phyloP scores from a whole-genome alignment of 176 grass and related monocot species.

The Tillandsia fasciculata region DNA sequence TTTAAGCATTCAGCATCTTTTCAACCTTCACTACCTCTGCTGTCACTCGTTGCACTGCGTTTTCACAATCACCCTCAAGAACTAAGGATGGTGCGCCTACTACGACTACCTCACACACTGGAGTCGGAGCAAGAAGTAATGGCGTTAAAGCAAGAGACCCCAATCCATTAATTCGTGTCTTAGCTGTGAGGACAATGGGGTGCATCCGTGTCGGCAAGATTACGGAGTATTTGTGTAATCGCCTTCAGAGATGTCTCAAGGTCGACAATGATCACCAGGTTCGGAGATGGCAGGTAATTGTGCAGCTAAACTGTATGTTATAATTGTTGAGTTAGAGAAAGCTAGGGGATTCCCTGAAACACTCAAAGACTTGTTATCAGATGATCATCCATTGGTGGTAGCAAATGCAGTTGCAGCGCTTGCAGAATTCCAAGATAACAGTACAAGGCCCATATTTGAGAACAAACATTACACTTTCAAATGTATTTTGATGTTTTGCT shows the following conservation, averaged over 20 bases:
- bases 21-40: no score
- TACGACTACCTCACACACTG: no score
- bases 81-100: no score
- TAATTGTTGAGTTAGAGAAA: slow-evolving; percentile 93
- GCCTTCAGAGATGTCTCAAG: slow-evolving; percentile 99
- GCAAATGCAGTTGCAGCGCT: slow-evolving; percentile 99
- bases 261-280: slow-evolving; percentile 97
- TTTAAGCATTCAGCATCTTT: no score
- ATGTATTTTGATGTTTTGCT: no score
- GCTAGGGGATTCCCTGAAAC: slow-evolving; percentile 92
- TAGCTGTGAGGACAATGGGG: slow-evolving; percentile 99
- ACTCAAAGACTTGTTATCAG: slow-evolving; percentile 90
- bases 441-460: slow-evolving; percentile 71
- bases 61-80: no score
- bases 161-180: slow-evolving; percentile 93
- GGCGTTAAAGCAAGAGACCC: no score
- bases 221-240: slow-evolving; percentile 96
- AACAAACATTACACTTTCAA: slow-evolving; percentile 91
- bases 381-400: slow-evolving; percentile 99
- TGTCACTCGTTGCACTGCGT: no score
- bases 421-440: slow-evolving; percentile 92
- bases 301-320: slow-evolving; percentile 97
- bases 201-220: slow-evolving; percentile 99
- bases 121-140: no score
- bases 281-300: slow-evolving; percentile 92